Evolutionary conservation across 2,329 filamentous ascomycete genomes (phyloP), one percentile per base, ranked within the genome.

Genomic region (Nothophoma quercina): DNA sequence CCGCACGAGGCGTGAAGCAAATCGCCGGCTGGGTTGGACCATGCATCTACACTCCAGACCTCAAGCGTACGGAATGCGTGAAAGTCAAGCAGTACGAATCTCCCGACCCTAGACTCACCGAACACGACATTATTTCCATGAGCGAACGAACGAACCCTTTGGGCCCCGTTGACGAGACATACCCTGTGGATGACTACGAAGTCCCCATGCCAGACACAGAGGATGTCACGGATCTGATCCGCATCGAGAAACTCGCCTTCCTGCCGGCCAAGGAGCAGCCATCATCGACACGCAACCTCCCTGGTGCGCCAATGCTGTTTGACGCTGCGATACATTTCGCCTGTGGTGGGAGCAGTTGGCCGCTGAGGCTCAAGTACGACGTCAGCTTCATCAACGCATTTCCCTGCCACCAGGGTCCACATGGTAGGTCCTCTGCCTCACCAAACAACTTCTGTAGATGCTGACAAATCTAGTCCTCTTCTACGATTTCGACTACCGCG

Each of bases 21-120:
- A 81, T 89, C 16, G 88, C 84, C 34, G 89, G 89, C 19, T 92
- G 89, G 89, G 78, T 91, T 30, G 89, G 89, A 0, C 89, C 89
- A 2, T 88, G 86, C 23, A 82, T 86, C 7, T 87, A 87, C 18
- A 88, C 87, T 2, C 76, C 80, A 3, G 87, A 91, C 67, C 82
- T 92, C 3, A 81, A 79, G 40, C 83, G 85, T 29, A 86, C 85
- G 2, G 87, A 91, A 71, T 89, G 90, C 56, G 87, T 88, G 0
- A 81, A 87, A 26, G 83, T 91, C 50, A 84, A 86, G 54, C 83
- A 87, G 51, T 80, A 82, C 12, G 79, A 77, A 13, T 81, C 86
- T 2, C 83, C 80, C 18, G 83, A 87, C 63, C 77, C 69, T 3
- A 62, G 73, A 25, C 77, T 89, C 48, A 81, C 78, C 0, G 76